A percentile compares a stretch with the other conserved stretches of the same genome.
Evolutionary conservation across 1,284 basidiomycete genomes (phyloP).

Genomic region (Ganoderma boninense): DNA sequence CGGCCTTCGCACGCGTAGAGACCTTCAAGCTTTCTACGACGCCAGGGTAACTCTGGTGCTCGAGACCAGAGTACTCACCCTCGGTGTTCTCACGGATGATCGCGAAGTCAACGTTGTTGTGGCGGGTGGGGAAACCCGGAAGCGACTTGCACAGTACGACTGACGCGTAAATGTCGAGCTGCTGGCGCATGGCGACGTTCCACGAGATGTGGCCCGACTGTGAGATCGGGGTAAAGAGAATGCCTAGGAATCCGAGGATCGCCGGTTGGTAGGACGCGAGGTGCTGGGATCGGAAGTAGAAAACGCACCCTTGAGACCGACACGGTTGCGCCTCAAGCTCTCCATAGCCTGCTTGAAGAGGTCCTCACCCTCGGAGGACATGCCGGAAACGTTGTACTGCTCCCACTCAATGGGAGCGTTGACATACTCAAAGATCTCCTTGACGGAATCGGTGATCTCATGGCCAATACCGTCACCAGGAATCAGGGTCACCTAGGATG

Average conservation of each 20-base stretch:
- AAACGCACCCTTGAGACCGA: slow-evolving; percentile 94
- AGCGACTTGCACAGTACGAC: slow-evolving; percentile 98
- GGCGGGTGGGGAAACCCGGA: slow-evolving; percentile 96
- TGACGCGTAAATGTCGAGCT: slow-evolving; percentile 99
- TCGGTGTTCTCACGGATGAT: slow-evolving; percentile 99
- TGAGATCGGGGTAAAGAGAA: slow-evolving; percentile 98
- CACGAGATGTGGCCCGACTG: slow-evolving; percentile 97
- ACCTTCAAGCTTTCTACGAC: slow-evolving; percentile 99
- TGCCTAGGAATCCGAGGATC: slow-evolving; percentile 64
- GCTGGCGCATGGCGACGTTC: slow-evolving; percentile 99
- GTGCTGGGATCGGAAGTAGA: neutral
- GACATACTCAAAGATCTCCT: slow-evolving; percentile 97
- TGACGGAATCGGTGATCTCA: slow-evolving; percentile 98
- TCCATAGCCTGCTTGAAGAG: slow-evolving; percentile 99
- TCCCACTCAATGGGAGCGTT: slow-evolving; percentile 99
- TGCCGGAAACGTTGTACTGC: slow-evolving; percentile 97
- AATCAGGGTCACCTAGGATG: slow-evolving; percentile 85
- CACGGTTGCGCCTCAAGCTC: slow-evolving; percentile 95
- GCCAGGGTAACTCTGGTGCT: slow-evolving; percentile 98
- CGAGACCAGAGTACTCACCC: slow-evolving; percentile 99
- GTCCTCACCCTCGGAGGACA: slow-evolving; percentile 93
- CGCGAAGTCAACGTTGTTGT: slow-evolving; percentile 97
- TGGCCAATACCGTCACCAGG: slow-evolving; percentile 97
- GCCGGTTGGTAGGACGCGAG: slow-evolving; percentile 1
- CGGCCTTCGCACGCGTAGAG: slow-evolving; percentile 94